Conservation (phyloP, 148 eudicot genomes). For the Camellia granthamiana region DNA sequence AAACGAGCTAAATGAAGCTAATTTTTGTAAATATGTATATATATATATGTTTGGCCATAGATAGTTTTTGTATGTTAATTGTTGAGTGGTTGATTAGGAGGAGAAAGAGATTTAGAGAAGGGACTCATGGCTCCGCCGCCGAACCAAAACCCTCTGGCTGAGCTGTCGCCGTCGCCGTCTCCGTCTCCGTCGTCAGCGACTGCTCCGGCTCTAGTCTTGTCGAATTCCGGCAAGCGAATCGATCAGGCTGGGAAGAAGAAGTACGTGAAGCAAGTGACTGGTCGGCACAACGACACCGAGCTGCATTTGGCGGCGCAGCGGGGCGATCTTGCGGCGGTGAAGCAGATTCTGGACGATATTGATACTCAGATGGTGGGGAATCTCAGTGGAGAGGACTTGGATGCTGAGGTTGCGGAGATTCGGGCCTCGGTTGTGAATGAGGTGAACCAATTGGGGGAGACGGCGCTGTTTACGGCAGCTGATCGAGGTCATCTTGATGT, state of each 20-base stretch:
- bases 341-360: slow-evolving; percentile 64
- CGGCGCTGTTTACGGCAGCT: slow-evolving; percentile 65
- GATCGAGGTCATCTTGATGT: slow-evolving; percentile 75
- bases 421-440: slow-evolving; percentile 72
- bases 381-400: slow-evolving; percentile 62
- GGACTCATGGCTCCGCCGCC: slow-evolving; percentile 28
- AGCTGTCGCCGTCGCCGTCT: slow-evolving; percentile 61
- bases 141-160: slow-evolving; percentile 18
- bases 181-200: slow-evolving; percentile 71
- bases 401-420: slow-evolving; percentile 66
- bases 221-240: slow-evolving; percentile 80
- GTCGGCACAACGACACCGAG: slow-evolving; percentile 81
- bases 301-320: slow-evolving; percentile 85
- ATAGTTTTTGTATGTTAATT: neutral
- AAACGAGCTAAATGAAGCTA: neutral
- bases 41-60: neutral
- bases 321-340: slow-evolving; percentile 70
- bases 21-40: neutral
- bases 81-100: slow-evolving; percentile 21
- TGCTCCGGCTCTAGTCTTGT: slow-evolving; percentile 71
- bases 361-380: slow-evolving; percentile 62
- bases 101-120: slow-evolving; percentile 38
- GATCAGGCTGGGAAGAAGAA: slow-evolving; percentile 85
- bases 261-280: slow-evolving; percentile 86
- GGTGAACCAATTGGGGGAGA: slow-evolving; percentile 78